Conservation (phyloP, 2,329 filamentous ascomycete genomes). For the Sporothrix euskadiensis region DNA sequence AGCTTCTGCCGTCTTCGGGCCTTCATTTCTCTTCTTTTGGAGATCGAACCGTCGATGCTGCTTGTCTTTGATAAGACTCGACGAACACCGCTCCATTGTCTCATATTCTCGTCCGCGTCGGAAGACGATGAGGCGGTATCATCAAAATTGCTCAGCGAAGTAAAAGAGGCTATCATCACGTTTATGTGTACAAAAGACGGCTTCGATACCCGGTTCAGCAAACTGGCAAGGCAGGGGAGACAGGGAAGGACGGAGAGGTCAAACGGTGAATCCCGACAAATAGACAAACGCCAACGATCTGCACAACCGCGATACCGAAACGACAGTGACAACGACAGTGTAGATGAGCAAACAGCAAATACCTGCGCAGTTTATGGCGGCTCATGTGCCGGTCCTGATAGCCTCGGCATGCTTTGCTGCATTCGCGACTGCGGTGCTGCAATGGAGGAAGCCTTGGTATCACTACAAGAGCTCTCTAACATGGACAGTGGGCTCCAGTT, state of each 20-base stretch:
- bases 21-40: conserved; percentile 2
- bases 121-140: conserved; percentile 7
- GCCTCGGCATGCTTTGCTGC: neutral
- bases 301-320: neutral
- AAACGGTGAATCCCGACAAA: neutral
- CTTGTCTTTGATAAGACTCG: neutral
- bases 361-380: conserved; percentile 7
- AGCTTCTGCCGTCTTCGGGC: conserved; percentile 15
- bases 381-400: neutral
- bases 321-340: conserved; percentile 6
- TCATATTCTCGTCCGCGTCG: neutral
- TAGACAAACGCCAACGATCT: neutral
- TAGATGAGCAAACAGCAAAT: neutral
- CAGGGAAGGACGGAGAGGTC: neutral
- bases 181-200: conserved; percentile 6
- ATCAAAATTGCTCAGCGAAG: neutral
- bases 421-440: conserved; percentile 5
- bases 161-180: conserved; percentile 16
- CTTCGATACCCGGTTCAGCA: neutral
- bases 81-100: conserved; percentile 9
- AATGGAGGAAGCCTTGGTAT: neutral
- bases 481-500: conserved; percentile 11
- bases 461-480: conserved; percentile 1
- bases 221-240: neutral
- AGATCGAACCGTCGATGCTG: conserved; percentile 8